A percentile compares a stretch with the other conserved stretches of the same genome.
These are phyloP conservation scores for Coprinopsis strossmayeri DNA, from an alignment of 768 basidiomycete genomes.

Conservation along the genomic window DNA sequence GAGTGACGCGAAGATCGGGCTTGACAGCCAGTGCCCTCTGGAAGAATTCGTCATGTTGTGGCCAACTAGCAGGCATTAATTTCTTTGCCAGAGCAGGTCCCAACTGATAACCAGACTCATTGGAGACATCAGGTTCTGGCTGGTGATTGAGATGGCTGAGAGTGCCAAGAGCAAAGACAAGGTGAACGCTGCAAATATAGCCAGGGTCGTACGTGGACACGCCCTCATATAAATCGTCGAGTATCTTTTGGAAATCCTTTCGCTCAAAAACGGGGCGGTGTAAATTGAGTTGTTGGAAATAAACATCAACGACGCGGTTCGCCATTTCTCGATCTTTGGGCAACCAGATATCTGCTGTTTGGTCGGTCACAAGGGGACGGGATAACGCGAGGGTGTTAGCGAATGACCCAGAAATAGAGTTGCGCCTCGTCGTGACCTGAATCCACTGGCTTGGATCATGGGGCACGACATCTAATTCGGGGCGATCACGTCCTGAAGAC, in stretches of 20 bases:
- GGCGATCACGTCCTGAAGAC: constrained; percentile 61
- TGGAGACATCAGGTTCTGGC: constrained; percentile 34
- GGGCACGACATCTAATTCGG: constrained; percentile 45
- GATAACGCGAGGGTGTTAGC: constrained; percentile 30
- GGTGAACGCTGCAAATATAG: constrained; percentile 70
- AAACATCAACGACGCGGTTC: constrained; percentile 54
- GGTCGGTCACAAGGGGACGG: constrained; percentile 23
- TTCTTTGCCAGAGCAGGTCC: constrained; percentile 43
- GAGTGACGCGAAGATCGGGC: constrained; percentile 76
- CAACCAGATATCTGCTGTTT: constrained; percentile 53
- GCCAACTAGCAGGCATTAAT: constrained; percentile 66
- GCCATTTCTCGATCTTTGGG: constrained; percentile 73
- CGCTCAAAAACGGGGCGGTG: constrained; percentile 75
- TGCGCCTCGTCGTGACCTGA: constrained; percentile 44
- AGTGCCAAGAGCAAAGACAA: constrained; percentile 75
- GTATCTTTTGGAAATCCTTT: constrained; percentile 56
- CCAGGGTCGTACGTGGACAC: constrained; percentile 60
- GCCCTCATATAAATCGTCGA: constrained; percentile 63
- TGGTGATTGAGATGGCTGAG: constrained; percentile 77
- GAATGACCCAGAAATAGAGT: constrained; percentile 25
- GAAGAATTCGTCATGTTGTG: constrained; percentile 80
- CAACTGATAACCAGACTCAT: constrained; percentile 24
- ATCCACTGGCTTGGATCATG: constrained; percentile 62
- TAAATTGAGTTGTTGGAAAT: constrained; percentile 71
- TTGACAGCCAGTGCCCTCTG: constrained; percentile 72